Base-by-base conservation (phyloP, 2,329 filamentous ascomycete genomes). In the Monosporascus sp. region DNA sequence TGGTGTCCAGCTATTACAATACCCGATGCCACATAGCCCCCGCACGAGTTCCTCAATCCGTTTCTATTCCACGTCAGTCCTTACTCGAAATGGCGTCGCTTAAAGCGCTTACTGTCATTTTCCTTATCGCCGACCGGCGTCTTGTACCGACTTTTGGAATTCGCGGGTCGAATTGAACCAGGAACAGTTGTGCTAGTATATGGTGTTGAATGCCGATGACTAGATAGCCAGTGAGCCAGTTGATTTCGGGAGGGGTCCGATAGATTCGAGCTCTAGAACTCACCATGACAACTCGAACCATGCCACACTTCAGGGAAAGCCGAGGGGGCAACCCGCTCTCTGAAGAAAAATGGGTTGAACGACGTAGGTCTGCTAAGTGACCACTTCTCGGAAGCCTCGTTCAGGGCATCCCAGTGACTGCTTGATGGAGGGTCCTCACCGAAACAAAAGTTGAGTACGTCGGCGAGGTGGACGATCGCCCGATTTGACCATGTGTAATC, bases 361-460 rank as follows among this genome's bases (percentile, higher is more conserved):
- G 78, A 80, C 1, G 70, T 51, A 1, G 82, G 81, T 46, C 76
- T 73, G 26, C 66, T 66, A 6, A 69, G 63, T 16, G 71, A 61
- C 81, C 82, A 84, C 22, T 69, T 66, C 34, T 71, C 64, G 49
- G 75, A 73, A 53, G 76, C 78, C 6, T 72, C 65, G 11, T 74
- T 66, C 14, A 85, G 67, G 24, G 73, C 69, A 7, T 64, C 68
- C 71, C 80, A 83, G 20, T 66, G 63, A 56, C 54, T 56, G 44
- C 50, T 66, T 56, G 53, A 69, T 57, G 61, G 64, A 58, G 68
- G 64, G 17, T 60, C 64, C 17, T 74, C 69, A 2, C 76, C 75
- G 59, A 85, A 86, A 63, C 84, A 87, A 60, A 79, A 85, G 56
- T 84, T 81, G 17, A 87, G 68, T 1, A 86, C 80, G 56, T 85